Percentiles rank a stretch among this genome's conserved stretches.
Conservation (phyloP, 1,284 basidiomycete genomes). For the Trichosporon ovoides region DNA sequence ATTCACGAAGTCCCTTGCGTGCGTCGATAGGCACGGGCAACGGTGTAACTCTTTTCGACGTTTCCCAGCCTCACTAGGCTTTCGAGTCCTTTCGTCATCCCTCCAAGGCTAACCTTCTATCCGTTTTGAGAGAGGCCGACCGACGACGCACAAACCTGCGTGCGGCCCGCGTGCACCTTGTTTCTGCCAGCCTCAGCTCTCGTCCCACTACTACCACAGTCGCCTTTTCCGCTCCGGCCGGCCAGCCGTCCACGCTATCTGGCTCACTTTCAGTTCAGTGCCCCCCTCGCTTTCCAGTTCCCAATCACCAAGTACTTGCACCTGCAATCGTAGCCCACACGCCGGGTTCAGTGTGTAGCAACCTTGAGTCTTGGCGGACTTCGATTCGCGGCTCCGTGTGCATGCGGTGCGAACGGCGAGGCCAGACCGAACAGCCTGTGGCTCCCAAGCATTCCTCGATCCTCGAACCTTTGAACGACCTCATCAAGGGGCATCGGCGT, state of each 20-base stretch:
- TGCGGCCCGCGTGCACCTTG: neutral
- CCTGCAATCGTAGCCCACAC: too few relatives aligned
- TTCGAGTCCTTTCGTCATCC: conserved; percentile 1
- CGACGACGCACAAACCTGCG: neutral
- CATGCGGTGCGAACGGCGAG: too few relatives aligned
- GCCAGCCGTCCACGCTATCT: neutral
- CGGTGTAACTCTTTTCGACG: neutral
- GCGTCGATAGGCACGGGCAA: conserved; percentile 4
- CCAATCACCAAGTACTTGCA: too few relatives aligned
- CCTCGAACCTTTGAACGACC: neutral
- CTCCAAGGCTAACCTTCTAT: conserved; percentile 4
- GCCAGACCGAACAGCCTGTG: neutral
- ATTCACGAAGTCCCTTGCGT: neutral
- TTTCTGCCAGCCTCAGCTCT: neutral
- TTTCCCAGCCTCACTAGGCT: neutral
- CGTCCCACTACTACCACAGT: too few relatives aligned
- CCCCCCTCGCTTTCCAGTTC: neutral
- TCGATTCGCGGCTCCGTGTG: too few relatives aligned
- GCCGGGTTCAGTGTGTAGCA: too few relatives aligned
- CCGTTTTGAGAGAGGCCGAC: neutral
- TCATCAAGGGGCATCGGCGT: neutral
- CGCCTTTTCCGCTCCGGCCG: neutral
- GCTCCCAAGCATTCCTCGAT: neutral
- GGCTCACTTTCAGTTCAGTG: neutral
- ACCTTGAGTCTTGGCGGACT: too few relatives aligned